These are phyloP conservation scores for Cordyceps fumosorosea DNA, from an alignment of 2,329 filamentous ascomycete genomes.

Conservation along the genomic window DNA sequence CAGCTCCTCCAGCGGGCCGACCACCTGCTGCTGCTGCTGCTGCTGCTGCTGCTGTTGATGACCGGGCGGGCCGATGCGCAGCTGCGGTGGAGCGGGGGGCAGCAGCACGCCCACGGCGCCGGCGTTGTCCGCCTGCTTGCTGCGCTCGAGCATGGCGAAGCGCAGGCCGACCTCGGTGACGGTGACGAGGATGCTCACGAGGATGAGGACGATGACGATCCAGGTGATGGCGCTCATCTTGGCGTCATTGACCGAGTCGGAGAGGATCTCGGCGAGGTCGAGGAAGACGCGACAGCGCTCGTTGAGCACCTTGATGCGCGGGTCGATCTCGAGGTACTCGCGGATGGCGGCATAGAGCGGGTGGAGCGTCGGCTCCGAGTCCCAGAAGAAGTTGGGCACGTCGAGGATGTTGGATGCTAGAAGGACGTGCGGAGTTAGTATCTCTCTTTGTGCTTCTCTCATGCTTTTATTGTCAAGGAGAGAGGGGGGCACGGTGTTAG, in stretches of 20 bases:
- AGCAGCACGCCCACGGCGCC: neutral
- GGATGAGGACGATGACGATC: constrained; percentile 94
- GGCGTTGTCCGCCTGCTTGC: constrained; percentile 19
- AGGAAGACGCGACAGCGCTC: constrained; percentile 95
- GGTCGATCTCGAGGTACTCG: constrained; percentile 96
- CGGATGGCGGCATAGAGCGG: constrained; percentile 91
- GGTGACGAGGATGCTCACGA: constrained; percentile 86
- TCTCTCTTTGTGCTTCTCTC: neutral
- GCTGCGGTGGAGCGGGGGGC: neutral
- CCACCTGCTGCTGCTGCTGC: neutral
- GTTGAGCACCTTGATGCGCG: constrained; percentile 91
- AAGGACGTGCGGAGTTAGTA: neutral
- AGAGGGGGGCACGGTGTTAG: too few species aligned
- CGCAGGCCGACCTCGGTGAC: constrained; percentile 81
- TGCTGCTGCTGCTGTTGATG: neutral
- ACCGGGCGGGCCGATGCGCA: neutral
- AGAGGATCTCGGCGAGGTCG: constrained; percentile 90
- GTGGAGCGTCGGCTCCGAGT: constrained; percentile 88
- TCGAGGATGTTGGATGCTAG: constrained; percentile 90
- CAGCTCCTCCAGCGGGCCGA: constrained; percentile 29
- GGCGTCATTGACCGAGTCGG: constrained; percentile 83
- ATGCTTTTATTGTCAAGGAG: too few species aligned
- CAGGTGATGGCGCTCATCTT: constrained; percentile 97
- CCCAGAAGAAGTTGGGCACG: constrained; percentile 97
- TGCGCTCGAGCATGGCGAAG: constrained; percentile 61